A percentile compares a stretch with the other conserved stretches of the same genome.
phyloP scores from a whole-genome alignment of 129 eudicot genomes.

The Lactuca saligna region DNA sequence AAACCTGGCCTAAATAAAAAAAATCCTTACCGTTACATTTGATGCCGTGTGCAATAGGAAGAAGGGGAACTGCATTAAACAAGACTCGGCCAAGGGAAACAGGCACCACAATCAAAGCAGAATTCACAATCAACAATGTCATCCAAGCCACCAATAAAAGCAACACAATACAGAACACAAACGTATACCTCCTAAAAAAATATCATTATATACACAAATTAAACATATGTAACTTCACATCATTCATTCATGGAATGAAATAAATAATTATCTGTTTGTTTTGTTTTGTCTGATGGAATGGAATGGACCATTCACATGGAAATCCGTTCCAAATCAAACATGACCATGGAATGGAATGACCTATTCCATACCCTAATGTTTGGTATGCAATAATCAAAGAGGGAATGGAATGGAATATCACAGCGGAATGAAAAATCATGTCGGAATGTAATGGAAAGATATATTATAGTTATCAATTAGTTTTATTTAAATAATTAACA shows the following conservation, averaged over 20 bases:
- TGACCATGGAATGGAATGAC: no score
- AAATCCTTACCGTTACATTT: constrained; percentile 73
- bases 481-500: no score
- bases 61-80: constrained; percentile 75
- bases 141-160: constrained; percentile 84
- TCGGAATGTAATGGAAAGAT: no score
- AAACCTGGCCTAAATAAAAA: neutral
- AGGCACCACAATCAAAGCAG: constrained; percentile 70
- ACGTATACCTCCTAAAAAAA: constrained; percentile 59
- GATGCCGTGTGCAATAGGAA: constrained; percentile 84
- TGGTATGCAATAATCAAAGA: no score
- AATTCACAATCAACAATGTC: constrained; percentile 72
- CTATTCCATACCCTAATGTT: no score
- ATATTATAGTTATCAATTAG: no score
- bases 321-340: no score
- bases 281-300: neutral
- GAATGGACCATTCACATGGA: neutral
- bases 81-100: constrained; percentile 75
- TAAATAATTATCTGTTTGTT: no score
- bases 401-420: no score
- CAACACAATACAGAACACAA: constrained; percentile 75
- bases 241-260: no score
- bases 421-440: no score
- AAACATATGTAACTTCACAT: neutral
- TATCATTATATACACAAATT: neutral